Percentiles rank a stretch among this genome's conserved stretches.
Evolutionary conservation across 371 early-diverging fungal genomes (phyloP).

Genomic region (Catenaria anguillulae): DNA sequence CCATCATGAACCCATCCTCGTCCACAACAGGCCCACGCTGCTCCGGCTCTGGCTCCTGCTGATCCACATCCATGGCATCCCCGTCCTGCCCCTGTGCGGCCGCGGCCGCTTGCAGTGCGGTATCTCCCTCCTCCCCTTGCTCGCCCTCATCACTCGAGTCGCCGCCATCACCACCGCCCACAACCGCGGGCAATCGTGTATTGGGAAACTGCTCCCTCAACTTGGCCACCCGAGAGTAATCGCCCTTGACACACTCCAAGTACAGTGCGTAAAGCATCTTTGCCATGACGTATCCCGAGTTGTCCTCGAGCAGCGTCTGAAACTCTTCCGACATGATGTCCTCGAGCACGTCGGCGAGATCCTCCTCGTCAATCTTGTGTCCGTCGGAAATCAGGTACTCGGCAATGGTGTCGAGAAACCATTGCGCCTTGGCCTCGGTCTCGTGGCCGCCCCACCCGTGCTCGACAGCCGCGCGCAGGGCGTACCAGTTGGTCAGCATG

Average conservation of each 20-base stretch:
- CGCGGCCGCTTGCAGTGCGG: background rate
- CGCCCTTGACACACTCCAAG: conserved; percentile 35
- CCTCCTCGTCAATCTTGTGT: conserved; percentile 39
- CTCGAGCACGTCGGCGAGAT: conserved; percentile 26
- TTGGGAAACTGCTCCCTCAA: conserved; percentile 28
- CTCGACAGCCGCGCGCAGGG: conserved; percentile 57
- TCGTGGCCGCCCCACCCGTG: conserved; percentile 66
- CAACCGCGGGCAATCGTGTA: conserved; percentile 16
- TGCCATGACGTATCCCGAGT: conserved; percentile 36
- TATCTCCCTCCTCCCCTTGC: conserved; percentile 17
- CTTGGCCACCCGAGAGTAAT: conserved; percentile 31
- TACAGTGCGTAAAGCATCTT: conserved; percentile 33
- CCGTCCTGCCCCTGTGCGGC: background rate
- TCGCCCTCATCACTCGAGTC: conserved; percentile 15
- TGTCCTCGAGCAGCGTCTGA: conserved; percentile 43
- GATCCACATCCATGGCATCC: background rate
- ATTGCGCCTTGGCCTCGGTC: conserved; percentile 54
- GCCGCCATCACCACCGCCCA: conserved; percentile 12
- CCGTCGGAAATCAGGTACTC: conserved; percentile 37
- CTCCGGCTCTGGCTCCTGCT: background rate
- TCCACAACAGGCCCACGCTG: background rate
- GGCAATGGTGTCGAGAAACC: conserved; percentile 51
- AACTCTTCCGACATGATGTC: conserved; percentile 55
- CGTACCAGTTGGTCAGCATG: conserved; percentile 53
- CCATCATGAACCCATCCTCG: background rate